Evolutionary conservation across 139 green algal genomes (phyloP).

Genomic region (Tetraselmis striata): DNA sequence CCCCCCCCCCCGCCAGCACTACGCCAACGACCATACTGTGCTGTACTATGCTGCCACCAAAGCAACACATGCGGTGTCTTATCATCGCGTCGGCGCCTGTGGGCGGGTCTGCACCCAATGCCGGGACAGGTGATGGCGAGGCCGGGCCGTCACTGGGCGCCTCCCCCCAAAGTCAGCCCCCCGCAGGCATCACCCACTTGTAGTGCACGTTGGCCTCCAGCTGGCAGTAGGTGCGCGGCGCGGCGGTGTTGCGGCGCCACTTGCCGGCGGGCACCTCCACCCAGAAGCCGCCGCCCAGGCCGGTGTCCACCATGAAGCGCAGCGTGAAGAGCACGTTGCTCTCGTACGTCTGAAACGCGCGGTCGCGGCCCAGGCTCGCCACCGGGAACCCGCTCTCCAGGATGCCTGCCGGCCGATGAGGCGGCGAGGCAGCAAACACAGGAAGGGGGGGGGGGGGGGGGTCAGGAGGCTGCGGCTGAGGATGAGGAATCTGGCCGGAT

Average conservation of each 20-base stretch:
- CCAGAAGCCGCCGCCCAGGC: constrained; percentile 74
- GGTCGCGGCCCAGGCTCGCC: constrained; percentile 7
- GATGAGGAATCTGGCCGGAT: too few relatives aligned
- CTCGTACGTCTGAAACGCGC: constrained; percentile 75
- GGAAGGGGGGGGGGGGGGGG: background rate
- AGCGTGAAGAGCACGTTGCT: constrained; percentile 89
- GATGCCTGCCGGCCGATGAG: constrained; percentile 45
- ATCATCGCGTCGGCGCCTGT: too few relatives aligned
- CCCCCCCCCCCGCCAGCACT: too few relatives aligned
- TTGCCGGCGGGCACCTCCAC: constrained; percentile 68
- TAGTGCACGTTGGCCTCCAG: constrained; percentile 83
- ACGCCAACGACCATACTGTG: too few relatives aligned
- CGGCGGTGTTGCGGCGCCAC: constrained; percentile 36
- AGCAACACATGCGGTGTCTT: too few relatives aligned
- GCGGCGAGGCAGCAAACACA: too few relatives aligned
- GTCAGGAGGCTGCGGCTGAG: too few relatives aligned
- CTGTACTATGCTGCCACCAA: too few relatives aligned
- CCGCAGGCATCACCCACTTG: background rate
- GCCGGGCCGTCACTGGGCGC: too few relatives aligned
- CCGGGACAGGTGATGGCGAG: too few relatives aligned
- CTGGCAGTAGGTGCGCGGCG: constrained; percentile 73
- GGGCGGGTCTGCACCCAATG: too few relatives aligned
- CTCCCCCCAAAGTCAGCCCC: too few relatives aligned
- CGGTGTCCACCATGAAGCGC: constrained; percentile 94
- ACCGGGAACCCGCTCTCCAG: constrained; percentile 50